Conservation (phyloP, 164 flowering plant genomes). For the Vitis cinerea region DNA sequence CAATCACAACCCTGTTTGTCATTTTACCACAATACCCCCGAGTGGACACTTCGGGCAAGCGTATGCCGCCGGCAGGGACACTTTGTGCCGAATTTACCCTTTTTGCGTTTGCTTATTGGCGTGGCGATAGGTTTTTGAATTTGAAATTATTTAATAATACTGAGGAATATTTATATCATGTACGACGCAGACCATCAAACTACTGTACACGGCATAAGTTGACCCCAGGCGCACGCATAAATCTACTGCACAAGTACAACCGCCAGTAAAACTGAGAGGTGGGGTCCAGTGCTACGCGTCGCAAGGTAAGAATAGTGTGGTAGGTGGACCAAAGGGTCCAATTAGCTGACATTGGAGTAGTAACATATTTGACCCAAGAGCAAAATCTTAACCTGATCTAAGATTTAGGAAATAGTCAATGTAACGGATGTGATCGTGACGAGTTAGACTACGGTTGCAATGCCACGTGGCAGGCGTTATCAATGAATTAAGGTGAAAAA, state of each 20-base stretch:
- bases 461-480: conserved; percentile 12
- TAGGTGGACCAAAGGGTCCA: not conserved
- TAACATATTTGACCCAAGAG: conserved; percentile 9
- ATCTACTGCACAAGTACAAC: no score
- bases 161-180: no score
- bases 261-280: not conserved
- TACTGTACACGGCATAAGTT: no score
- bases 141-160: no score
- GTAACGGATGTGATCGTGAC: conserved; percentile 3
- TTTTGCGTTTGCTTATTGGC: no score
- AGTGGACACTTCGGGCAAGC: not conserved
- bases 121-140: no score
- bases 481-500: not conserved
- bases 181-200: no score
- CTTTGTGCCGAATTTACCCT: conserved; percentile 15
- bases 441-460: no score
- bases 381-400: conserved; percentile 24
- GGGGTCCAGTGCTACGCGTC: not conserved
- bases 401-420: conserved; percentile 1
- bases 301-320: no score
- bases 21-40: conserved; percentile 11
- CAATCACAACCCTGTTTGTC: no score
- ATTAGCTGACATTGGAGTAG: conserved; percentile 1
- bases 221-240: no score
- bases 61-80: no score